Conservation (phyloP, 345 rosid species). For the Salix suchowensis region DNA sequence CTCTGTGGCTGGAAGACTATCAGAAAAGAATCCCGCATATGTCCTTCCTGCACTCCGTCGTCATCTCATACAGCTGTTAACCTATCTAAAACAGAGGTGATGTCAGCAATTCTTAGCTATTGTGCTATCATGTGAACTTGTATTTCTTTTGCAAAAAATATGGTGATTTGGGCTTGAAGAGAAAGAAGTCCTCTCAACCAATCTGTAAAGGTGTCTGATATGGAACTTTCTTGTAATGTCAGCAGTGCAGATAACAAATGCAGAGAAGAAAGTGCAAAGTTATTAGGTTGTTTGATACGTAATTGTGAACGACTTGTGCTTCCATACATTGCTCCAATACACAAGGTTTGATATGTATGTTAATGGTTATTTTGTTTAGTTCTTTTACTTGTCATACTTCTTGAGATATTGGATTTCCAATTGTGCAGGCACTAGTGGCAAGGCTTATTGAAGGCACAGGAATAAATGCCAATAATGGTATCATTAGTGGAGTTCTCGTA, state of each 20-base stretch:
- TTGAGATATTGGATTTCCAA: constrained; percentile 14
- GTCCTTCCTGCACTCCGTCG: constrained; percentile 99
- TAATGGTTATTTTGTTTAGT: constrained; percentile 10
- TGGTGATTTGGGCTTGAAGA: not conserved
- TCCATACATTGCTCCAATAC: constrained; percentile 92
- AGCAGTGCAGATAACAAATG: constrained; percentile 99
- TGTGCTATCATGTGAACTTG: not conserved
- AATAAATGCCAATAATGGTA: constrained; percentile 77
- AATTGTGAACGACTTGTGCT: constrained; percentile 85
- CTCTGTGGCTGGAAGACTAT: constrained; percentile 90
- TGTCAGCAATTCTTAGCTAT: not conserved
- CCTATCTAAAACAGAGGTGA: constrained; percentile 94
- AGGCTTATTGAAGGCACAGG: constrained; percentile 86
- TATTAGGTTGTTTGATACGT: constrained; percentile 94
- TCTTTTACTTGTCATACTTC: not conserved
- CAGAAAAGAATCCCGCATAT: constrained; percentile 97
- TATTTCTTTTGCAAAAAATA: not conserved
- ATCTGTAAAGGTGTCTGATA: constrained; percentile 12
- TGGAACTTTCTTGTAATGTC: constrained; percentile 41
- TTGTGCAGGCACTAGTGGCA: constrained; percentile 85
- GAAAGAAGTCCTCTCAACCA: not conserved
- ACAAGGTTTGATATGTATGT: constrained; percentile 61
- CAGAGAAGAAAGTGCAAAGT: constrained; percentile 96
- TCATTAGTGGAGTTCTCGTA: constrained; percentile 88
- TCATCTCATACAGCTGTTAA: constrained; percentile 92